Conservation (phyloP, 176 grass and related monocot genomes). For the Lolium perenne region DNA sequence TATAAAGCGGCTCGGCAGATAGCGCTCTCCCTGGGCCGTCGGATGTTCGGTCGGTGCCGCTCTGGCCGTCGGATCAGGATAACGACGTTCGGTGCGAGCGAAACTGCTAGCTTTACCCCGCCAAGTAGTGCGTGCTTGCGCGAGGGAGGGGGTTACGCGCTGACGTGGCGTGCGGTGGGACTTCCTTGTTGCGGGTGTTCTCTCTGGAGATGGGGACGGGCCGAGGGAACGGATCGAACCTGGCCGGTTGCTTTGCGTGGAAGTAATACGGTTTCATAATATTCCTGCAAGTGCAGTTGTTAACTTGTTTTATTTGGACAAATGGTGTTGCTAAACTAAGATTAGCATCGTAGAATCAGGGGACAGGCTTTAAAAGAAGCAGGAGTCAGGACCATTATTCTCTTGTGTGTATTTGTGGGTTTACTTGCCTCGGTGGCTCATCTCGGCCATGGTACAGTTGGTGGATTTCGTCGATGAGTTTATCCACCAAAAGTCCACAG, state of each 20-base stretch:
- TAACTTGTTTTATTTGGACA: not conserved
- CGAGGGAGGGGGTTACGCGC: not conserved
- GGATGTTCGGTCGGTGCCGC: not conserved
- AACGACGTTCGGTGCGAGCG: not conserved
- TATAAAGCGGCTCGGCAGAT: conserved; percentile 41
- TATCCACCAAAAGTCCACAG: too few relatives aligned
- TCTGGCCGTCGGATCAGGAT: conserved; percentile 45
- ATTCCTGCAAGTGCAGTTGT: not conserved
- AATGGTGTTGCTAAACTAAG: not conserved
- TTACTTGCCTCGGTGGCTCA: not conserved
- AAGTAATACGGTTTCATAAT: not conserved
- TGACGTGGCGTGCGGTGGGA: not conserved
- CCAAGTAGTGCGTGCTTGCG: not conserved
- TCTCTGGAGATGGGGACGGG: not conserved
- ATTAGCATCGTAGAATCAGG: not conserved
- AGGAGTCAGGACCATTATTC: not conserved
- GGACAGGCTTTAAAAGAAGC: too few relatives aligned
- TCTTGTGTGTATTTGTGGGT: not conserved
- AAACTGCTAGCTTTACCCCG: conserved; percentile 38
- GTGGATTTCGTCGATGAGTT: too few relatives aligned
- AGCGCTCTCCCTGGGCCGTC: not conserved
- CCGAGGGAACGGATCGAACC: not conserved
- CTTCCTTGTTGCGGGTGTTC: not conserved
- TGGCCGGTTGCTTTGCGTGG: not conserved
- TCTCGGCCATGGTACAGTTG: too few relatives aligned